Base-by-base conservation (phyloP, 805 yeast species). In the Yarrowia divulgata region DNA sequence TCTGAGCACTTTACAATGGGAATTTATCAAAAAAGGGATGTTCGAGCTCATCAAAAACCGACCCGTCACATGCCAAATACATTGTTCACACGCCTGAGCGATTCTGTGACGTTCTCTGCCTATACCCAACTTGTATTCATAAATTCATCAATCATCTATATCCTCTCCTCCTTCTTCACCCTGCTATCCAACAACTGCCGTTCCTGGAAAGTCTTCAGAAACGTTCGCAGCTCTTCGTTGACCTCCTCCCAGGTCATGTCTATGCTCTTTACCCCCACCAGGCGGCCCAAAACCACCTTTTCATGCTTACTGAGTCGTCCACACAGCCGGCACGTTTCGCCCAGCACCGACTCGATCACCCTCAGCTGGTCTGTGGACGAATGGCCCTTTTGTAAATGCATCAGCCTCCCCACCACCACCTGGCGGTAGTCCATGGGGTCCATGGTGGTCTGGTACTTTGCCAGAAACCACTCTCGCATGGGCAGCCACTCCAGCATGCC, bases 401-500 rank as follows among this genome's bases (percentile, higher is more conserved):
- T 60, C 32, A 60, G 52, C 8, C 66, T n/a, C 32, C 66, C 66
- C 16, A 60, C 52, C 1, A 32, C 39, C 42, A 60, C 34, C 19
- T 60, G 66, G n/a, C 66, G n/a, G n/a, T 43, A 45, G 66, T 60
- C 66, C 66, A 45, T 34, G 19, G 40, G 34, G 34, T 60, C 66
- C 66, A 60, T 60, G 9, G 66, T 60, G 8, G 46, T 18, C 52
- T 60, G 66, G 42, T n/a, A 60, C 52, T 45, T 60, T 18, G 66
- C 66, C 43, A 60, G 19, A 13, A 60, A 60, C 66, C 66, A 60
- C 29, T 60, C 66, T 3, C 42, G 34, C 66, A 60, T 60, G 3
- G 34, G 50, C 2, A 18, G 12, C 66, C 66, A 60, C 19, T 60
- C 66, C 18, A 60, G 42, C 66, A 60, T 60, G 32, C 66, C 66